Percentiles rank a stretch among this genome's conserved stretches.
These are phyloP conservation scores for Triticum monococcum DNA, from an alignment of 176 grass and related monocot genomes.

Conservation along the genomic window DNA sequence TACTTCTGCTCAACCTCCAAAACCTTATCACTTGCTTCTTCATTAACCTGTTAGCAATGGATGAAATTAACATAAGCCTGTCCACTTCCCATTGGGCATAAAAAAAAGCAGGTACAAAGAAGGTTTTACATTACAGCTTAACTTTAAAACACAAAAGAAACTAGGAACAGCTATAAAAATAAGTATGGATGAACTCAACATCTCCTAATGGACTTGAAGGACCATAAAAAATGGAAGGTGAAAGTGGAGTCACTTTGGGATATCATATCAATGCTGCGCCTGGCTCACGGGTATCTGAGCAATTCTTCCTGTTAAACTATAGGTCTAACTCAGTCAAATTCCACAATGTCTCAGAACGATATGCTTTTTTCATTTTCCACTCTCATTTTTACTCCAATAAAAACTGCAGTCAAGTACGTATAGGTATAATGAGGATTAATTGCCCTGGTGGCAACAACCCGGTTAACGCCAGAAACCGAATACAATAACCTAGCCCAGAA, in stretches of 20 bases:
- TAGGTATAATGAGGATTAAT: too few relatives aligned
- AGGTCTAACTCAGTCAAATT: too few relatives aligned
- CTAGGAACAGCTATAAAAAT: neutral
- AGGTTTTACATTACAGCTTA: neutral
- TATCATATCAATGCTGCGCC: neutral
- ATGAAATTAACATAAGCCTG: conserved; percentile 11
- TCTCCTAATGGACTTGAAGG: neutral
- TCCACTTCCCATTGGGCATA: neutral
- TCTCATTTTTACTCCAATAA: neutral
- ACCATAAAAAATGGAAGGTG: neutral
- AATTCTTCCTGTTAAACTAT: too few relatives aligned
- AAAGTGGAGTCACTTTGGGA: neutral
- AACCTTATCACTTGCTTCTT: conserved; percentile 89
- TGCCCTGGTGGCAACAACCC: neutral
- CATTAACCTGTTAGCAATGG: conserved; percentile 72
- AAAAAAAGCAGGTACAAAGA: neutral
- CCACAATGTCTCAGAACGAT: too few relatives aligned
- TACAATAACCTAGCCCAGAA: neutral
- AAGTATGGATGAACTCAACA: neutral
- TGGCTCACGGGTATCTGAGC: too few relatives aligned
- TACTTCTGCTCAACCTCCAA: conserved; percentile 95
- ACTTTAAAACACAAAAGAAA: neutral
- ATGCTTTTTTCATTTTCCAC: too few relatives aligned
- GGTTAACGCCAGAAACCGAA: neutral
- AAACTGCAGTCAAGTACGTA: neutral